Conservation (phyloP, 1,284 basidiomycete genomes). For the Apiotrichum porosum region DNA sequence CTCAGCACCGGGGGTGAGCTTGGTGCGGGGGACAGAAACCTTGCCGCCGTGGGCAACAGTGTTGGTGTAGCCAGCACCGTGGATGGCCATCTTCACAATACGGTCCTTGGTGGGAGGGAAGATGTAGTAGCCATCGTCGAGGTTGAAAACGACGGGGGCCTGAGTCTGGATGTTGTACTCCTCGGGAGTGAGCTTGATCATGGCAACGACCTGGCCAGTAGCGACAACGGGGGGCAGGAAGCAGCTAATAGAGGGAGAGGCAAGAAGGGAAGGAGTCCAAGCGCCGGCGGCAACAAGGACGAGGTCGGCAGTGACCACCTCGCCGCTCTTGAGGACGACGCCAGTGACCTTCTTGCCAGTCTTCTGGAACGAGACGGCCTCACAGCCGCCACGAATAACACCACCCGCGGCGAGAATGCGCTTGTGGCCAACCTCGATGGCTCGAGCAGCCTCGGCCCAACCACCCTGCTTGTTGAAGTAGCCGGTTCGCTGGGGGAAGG, state of each 20-base stretch:
- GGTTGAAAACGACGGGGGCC: constrained; percentile 58
- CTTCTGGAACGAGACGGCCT: constrained; percentile 52
- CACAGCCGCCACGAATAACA: constrained; percentile 57
- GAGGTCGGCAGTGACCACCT: constrained; percentile 41
- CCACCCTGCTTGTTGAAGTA: constrained; percentile 76
- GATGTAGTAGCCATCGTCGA: constrained; percentile 49
- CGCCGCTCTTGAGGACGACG: constrained; percentile 62
- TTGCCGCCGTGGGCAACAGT: constrained; percentile 27
- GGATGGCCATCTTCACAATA: constrained; percentile 52
- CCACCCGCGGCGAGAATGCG: constrained; percentile 61
- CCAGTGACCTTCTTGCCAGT: constrained; percentile 55
- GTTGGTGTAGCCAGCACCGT: constrained; percentile 45
- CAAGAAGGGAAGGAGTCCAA: constrained; percentile 70
- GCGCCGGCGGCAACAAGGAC: constrained; percentile 45
- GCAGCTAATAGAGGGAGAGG: constrained; percentile 50
- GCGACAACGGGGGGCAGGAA: constrained; percentile 37
- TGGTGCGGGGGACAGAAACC: constrained; percentile 45
- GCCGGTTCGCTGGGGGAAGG: constrained; percentile 47
- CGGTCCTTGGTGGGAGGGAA: constrained; percentile 51
- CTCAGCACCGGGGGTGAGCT: constrained; percentile 42
- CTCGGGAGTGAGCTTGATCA: constrained; percentile 65
- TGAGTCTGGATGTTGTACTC: constrained; percentile 61
- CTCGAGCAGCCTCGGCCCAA: constrained; percentile 76
- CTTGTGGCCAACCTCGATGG: constrained; percentile 57
- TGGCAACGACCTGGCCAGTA: constrained; percentile 63